Conservation (phyloP, 495 filamentous ascomycete genomes). For the Hypoxylon lienhwacheense region DNA sequence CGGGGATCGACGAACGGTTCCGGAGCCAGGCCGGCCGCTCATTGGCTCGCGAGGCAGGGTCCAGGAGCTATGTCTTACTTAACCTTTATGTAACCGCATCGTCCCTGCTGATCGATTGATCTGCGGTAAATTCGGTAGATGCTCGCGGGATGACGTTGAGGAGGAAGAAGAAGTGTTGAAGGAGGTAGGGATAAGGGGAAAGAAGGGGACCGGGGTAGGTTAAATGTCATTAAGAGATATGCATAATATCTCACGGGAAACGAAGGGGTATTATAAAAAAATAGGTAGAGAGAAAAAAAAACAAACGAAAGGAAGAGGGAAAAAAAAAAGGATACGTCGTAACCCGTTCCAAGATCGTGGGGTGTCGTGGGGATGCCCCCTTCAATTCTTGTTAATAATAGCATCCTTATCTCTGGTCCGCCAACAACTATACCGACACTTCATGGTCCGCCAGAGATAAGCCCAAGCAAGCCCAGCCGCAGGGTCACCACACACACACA, state of each 20-base stretch:
- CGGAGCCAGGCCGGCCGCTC: too few relatives aligned
- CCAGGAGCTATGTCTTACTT: conserved; percentile 30
- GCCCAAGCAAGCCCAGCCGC: conserved; percentile 32
- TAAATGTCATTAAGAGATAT: too few relatives aligned
- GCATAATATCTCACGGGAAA: too few relatives aligned
- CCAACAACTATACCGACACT: conserved; percentile 32
- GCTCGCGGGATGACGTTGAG: conserved; percentile 31
- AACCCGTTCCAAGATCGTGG: conserved; percentile 32
- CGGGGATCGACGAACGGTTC: too few relatives aligned
- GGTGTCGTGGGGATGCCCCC: conserved; percentile 35
- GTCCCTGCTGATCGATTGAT: conserved; percentile 6
- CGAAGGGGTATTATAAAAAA: too few relatives aligned
- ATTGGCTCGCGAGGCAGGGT: conserved; percentile 19
- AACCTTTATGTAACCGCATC: conserved; percentile 34
- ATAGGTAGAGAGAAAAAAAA: too few relatives aligned
- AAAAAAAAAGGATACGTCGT: conserved; percentile 33
- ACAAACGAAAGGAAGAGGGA: too few relatives aligned
- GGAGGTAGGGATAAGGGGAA: too few relatives aligned
- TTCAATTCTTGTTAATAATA: conserved; percentile 36
- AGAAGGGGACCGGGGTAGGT: too few relatives aligned
- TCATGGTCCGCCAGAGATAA: conserved; percentile 35
- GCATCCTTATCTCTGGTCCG: conserved; percentile 35
- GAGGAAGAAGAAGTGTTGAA: conserved; percentile 20
- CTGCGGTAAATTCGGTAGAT: conserved; percentile 28
- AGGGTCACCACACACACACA: conserved; percentile 28